A percentile compares a stretch with the other conserved stretches of the same genome.
Conservation (phyloP, 306 rosid genomes). For the Dicorynia guianensis region DNA sequence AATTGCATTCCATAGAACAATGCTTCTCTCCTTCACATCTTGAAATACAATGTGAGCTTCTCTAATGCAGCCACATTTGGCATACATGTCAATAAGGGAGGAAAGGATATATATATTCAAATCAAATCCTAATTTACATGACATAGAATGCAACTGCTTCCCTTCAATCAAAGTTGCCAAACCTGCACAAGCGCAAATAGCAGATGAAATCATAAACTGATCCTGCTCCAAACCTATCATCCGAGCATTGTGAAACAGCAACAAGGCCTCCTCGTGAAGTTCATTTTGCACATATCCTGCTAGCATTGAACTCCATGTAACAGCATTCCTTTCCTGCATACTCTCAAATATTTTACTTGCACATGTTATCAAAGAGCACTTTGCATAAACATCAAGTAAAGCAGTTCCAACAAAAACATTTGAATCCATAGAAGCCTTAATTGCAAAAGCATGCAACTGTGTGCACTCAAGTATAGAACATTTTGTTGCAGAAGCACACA, state of each 20-base stretch:
- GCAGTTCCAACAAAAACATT: slow-evolving; percentile 88
- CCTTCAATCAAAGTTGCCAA: slow-evolving; percentile 78
- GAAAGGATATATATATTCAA: slow-evolving; percentile 62
- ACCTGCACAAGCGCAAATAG: slow-evolving; percentile 79
- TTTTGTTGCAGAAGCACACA: slow-evolving; percentile 74
- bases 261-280: slow-evolving; percentile 75
- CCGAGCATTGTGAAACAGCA: slow-evolving; percentile 63
- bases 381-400: slow-evolving; percentile 78
- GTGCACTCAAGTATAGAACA: slow-evolving; percentile 65
- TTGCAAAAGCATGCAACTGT: slow-evolving; percentile 76
- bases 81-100: slow-evolving; percentile 85
- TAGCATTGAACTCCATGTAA: slow-evolving; percentile 92
- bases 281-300: slow-evolving; percentile 81
- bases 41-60: slow-evolving; percentile 73
- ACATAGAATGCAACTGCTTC: slow-evolving; percentile 72
- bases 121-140: slow-evolving; percentile 66
- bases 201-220: slow-evolving; percentile 73
- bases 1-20: slow-evolving; percentile 81
- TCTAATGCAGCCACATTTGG: slow-evolving; percentile 81
- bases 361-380: slow-evolving; percentile 68
- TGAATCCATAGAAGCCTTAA: slow-evolving; percentile 67
- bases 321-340: slow-evolving; percentile 72
- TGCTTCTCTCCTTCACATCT: slow-evolving; percentile 55
- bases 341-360: slow-evolving; percentile 65
- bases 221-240: slow-evolving; percentile 55